Evolutionary conservation across 1,139 yeast species (phyloP), one percentile per base, ranked within the genome.

Genomic region (Lodderomyces margitis): DNA sequence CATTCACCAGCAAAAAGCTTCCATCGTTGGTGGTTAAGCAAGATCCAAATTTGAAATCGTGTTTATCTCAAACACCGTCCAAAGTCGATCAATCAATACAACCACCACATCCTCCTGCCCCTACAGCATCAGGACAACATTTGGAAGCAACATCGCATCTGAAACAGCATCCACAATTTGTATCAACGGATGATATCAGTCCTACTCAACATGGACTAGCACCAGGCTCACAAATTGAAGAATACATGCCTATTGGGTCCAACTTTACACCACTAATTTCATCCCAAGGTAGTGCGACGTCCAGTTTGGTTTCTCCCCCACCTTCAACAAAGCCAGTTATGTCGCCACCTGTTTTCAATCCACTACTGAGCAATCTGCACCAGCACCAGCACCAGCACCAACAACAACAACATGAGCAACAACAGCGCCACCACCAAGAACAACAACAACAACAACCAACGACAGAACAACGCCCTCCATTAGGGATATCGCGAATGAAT

Each of bases 21-120:
- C 47, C 47, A 8, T 46, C 49, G 5, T 37, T 48, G 21, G 46
- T 47, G 8, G 63, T 60, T 17, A 57, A 54, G 35, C 55, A 47
- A 15, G 63, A 59, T 36, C 58, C 56, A 3, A 47, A 53, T 34
- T 50, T 60, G 34, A 57, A 57, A 38, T 58, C 63, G 36, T 60
- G 65, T 43, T 46, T 60, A 20, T 53, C 58, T 6, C 52, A 47
- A 32, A 20, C 49, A 12, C 11, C 48, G 24, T 24, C 45, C 14
- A 28, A 28, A 9, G 32, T 15, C 16, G 32, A 28, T 28, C 32
- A 28, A 12, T 28, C 32, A 15, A 5, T 28, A 4, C 32, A 17
- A 28, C 16, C 19, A 7, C 32, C 19, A 8, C 32, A 17, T 3
- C 5, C 32, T 4, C 3, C 19, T 9, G 11, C 27, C 8, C 27